Percentiles rank a stretch among this genome's conserved stretches.
These are phyloP conservation scores for Cordyceps cateniannulata DNA, from an alignment of 2,329 filamentous ascomycete genomes.

Conservation along the genomic window DNA sequence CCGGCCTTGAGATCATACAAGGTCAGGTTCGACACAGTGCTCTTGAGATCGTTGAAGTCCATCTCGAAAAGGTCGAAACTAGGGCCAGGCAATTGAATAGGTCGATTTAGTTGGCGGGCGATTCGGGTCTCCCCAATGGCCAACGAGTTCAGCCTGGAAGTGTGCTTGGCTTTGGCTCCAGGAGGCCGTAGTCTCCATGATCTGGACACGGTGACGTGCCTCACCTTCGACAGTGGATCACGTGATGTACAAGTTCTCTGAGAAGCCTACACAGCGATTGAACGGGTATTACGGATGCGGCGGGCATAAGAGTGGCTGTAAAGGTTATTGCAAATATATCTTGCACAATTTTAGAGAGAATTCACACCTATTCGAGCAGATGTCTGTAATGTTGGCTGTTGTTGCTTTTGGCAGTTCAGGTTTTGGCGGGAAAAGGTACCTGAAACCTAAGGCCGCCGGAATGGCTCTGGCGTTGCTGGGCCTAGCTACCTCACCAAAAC, in stretches of 20 bases:
- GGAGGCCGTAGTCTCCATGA: conserved; percentile 9
- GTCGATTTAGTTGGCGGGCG: not conserved
- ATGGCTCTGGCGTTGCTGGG: conserved; percentile 11
- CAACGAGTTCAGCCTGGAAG: not conserved
- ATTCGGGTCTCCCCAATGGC: conserved; percentile 3
- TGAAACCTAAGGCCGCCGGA: conserved; percentile 31
- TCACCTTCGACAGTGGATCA: not conserved
- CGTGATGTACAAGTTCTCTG: not conserved
- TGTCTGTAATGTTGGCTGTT: not conserved
- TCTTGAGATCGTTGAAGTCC: conserved; percentile 81
- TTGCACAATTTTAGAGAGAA: not conserved
- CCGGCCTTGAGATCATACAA: conserved; percentile 94
- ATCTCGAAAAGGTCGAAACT: conserved; percentile 42
- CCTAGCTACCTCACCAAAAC: conserved; percentile 20
- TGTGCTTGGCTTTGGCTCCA: not conserved
- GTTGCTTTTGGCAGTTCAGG: not conserved
- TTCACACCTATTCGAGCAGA: not conserved
- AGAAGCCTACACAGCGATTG: not conserved
- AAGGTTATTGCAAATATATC: not conserved
- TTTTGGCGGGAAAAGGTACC: conserved; percentile 17
- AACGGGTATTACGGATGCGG: too few relatives aligned
- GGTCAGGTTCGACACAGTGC: conserved; percentile 83
- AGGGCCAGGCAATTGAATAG: not conserved
- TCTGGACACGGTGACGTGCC: conserved; percentile 12
- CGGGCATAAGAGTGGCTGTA: too few relatives aligned